phyloP scores from a whole-genome alignment of 2,329 filamentous ascomycete species.

The Fusarium sp. region DNA sequence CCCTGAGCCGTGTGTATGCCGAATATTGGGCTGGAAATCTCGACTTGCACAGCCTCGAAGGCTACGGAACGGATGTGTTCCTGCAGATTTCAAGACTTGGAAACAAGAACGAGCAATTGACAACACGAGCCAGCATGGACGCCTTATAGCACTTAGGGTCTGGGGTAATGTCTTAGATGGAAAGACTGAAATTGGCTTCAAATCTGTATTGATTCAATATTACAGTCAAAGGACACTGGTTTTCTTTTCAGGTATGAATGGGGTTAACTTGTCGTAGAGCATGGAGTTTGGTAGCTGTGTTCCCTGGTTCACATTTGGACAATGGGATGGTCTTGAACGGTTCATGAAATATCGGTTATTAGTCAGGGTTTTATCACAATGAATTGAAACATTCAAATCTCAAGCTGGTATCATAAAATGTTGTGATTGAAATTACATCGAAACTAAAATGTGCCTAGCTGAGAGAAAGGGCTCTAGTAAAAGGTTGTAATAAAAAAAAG shows the following conservation, averaged over 20 bases:
- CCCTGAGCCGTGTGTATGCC: constrained; percentile 93
- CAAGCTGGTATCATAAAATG: constrained; percentile 60
- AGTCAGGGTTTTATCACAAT: constrained; percentile 10
- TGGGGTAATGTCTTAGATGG: constrained; percentile 20
- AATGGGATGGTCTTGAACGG: constrained; percentile 8
- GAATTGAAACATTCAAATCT: constrained; percentile 36
- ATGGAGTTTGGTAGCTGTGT: constrained; percentile 42
- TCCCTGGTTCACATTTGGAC: background rate
- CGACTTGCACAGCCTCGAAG: constrained; percentile 91
- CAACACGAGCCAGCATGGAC: constrained; percentile 81
- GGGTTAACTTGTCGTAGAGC: constrained; percentile 33
- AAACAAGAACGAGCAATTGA: constrained; percentile 97
- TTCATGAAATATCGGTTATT: constrained; percentile 1
- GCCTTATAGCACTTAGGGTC: constrained; percentile 65
- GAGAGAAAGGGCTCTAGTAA: constrained; percentile 51
- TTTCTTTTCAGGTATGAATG: constrained; percentile 10
- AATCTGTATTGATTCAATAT: background rate
- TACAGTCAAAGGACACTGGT: constrained; percentile 13
- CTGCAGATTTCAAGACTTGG: constrained; percentile 95
- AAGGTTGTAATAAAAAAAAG: constrained; percentile 52
- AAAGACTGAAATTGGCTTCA: constrained; percentile 3
- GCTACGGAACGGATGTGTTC: constrained; percentile 96
- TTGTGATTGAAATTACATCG: constrained; percentile 61
- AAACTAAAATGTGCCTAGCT: constrained; percentile 57
- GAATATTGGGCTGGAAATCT: constrained; percentile 98